Percentiles rank a stretch among this genome's conserved stretches.
phyloP scores from a whole-genome alignment of 179 eudicot species.

The Spergularia azorica region DNA sequence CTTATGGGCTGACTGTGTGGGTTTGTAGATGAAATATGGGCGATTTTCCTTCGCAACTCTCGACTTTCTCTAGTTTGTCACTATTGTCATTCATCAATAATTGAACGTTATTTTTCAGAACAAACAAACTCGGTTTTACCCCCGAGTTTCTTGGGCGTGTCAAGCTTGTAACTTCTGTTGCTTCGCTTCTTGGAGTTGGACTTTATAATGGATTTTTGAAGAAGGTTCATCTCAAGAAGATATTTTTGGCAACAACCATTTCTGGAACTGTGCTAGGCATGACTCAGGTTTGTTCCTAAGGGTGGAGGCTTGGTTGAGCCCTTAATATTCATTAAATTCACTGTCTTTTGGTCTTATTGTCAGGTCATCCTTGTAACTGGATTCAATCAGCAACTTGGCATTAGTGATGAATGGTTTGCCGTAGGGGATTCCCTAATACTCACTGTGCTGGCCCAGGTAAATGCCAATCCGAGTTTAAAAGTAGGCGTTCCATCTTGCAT shows the following conservation, averaged over 20 bases:
- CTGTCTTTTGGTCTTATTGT: slow-evolving; percentile 2
- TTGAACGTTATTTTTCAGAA: slow-evolving; percentile 42
- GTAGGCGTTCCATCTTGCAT: background rate
- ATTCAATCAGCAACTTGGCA: slow-evolving; percentile 76
- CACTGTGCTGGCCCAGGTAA: slow-evolving; percentile 94
- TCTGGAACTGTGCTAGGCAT: slow-evolving; percentile 85
- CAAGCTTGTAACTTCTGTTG: slow-evolving; percentile 91
- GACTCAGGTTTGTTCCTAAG: slow-evolving; percentile 69
- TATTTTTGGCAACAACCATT: slow-evolving; percentile 79
- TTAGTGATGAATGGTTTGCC: slow-evolving; percentile 98
- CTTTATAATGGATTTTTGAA: slow-evolving; percentile 89
- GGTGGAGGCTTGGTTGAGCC: background rate
- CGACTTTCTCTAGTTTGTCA: background rate
- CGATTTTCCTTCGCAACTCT: background rate
- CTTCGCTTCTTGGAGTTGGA: slow-evolving; percentile 95
- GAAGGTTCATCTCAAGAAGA: slow-evolving; percentile 64
- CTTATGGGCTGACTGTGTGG: background rate
- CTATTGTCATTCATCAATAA: background rate
- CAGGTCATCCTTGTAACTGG: slow-evolving; percentile 97
- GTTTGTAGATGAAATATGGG: background rate
- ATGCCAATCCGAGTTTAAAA: background rate
- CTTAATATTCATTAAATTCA: background rate
- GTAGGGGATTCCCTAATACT: slow-evolving; percentile 89
- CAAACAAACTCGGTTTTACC: slow-evolving; percentile 89
- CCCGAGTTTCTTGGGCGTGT: slow-evolving; percentile 98